Conservation (phyloP, 1,139 yeast species). For the Arxiozyma heterogenica region DNA sequence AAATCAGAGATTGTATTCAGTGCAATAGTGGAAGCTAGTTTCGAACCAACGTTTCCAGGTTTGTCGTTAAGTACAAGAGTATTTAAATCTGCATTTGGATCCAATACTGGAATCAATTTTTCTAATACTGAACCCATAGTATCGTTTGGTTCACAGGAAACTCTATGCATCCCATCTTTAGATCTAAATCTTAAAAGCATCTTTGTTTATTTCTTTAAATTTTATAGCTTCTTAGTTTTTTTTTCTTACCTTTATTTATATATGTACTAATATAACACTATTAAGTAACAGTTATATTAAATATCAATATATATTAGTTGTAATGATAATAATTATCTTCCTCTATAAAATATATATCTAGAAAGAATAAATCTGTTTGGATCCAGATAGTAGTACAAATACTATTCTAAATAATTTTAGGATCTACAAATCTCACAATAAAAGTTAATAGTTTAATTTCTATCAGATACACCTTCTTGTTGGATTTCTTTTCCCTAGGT, state of each 20-base stretch:
- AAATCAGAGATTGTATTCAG: slow-evolving; percentile 44
- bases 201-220: not conserved
- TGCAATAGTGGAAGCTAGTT: slow-evolving; percentile 12
- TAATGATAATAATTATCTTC: not conserved
- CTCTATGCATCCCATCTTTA: slow-evolving; percentile 73
- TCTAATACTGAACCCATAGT: slow-evolving; percentile 43
- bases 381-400: not conserved
- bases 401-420: too few relatives aligned
- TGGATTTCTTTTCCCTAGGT: not conserved
- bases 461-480: too few relatives aligned
- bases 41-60: slow-evolving; percentile 29
- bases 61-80: slow-evolving; percentile 33
- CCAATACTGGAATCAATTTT: slow-evolving; percentile 29
- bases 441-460: not conserved
- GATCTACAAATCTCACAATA: not conserved
- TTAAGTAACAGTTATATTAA: too few relatives aligned
- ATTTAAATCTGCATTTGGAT: slow-evolving; percentile 19
- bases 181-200: slow-evolving; percentile 71
- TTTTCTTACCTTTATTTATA: too few relatives aligned
- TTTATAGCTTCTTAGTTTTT: too few relatives aligned
- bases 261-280: not conserved
- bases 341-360: not conserved
- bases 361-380: not conserved
- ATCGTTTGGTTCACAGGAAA: slow-evolving; percentile 42
- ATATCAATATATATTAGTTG: not conserved